Evolutionary conservation across 805 yeast genomes (phyloP).

Genomic region (Scheffersomyces stipitis): DNA sequence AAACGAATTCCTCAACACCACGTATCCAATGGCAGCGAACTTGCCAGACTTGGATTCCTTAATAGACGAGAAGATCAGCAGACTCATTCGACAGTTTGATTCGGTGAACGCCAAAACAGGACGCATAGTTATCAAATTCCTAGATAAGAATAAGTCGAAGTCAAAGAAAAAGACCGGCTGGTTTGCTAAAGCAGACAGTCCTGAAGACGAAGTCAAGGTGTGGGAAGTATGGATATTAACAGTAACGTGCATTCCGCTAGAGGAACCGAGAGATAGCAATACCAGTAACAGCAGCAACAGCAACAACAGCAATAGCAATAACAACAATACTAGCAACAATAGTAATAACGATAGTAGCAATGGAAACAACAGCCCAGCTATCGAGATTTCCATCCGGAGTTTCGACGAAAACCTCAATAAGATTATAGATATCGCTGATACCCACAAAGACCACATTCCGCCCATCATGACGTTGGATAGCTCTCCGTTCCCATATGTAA

Average conservation of each 20-base stretch:
- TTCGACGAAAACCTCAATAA: slow-evolving; percentile 42
- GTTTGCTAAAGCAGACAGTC: slow-evolving; percentile 43
- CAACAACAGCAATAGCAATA: background rate
- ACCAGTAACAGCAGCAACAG: background rate
- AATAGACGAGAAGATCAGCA: slow-evolving; percentile 37
- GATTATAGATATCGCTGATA: slow-evolving; percentile 54
- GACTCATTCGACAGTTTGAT: slow-evolving; percentile 28
- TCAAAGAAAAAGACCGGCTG: slow-evolving; percentile 49
- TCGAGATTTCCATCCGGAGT: slow-evolving; percentile 36
- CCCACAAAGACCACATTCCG: slow-evolving; percentile 67
- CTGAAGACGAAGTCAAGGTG: slow-evolving; percentile 39
- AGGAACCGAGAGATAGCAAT: slow-evolving; percentile 4
- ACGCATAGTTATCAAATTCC: slow-evolving; percentile 37
- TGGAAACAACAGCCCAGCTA: slow-evolving; percentile 17
- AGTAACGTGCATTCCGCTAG: slow-evolving; percentile 43
- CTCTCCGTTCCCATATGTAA: slow-evolving; percentile 58
- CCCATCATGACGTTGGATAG: slow-evolving; percentile 66
- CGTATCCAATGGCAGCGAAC: slow-evolving; percentile 54
- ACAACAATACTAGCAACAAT: background rate
- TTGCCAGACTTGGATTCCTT: slow-evolving; percentile 48
- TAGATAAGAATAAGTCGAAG: slow-evolving; percentile 37
- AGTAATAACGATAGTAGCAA: slow-evolving; percentile 1
- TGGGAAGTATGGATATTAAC: slow-evolving; percentile 76
- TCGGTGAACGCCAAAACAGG: slow-evolving; percentile 20
- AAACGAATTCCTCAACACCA: slow-evolving; percentile 54